phyloP scores from a whole-genome alignment of 2,329 filamentous ascomycete species.

The Aspergillus chevalieri region DNA sequence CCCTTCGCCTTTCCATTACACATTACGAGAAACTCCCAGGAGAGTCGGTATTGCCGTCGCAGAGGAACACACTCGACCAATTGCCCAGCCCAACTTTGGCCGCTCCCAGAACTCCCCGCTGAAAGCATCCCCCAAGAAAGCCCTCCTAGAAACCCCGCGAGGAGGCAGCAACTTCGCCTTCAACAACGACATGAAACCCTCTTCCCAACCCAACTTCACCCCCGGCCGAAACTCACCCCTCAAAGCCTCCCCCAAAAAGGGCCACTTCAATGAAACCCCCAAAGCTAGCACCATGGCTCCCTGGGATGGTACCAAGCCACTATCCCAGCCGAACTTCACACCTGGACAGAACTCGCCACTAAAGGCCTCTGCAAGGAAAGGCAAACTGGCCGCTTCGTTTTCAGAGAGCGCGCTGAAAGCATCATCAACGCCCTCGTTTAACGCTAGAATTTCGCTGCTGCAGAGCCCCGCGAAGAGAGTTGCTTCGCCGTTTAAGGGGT shows the following conservation, averaged over 20 bases:
- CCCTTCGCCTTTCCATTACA: slow-evolving; percentile 39
- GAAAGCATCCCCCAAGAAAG: slow-evolving; percentile 41
- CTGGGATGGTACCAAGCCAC: slow-evolving; percentile 8
- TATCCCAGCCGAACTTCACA: slow-evolving; percentile 18
- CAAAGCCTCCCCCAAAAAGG: slow-evolving; percentile 18
- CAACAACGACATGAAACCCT: background rate
- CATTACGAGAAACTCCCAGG: slow-evolving; percentile 36
- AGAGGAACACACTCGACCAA: slow-evolving; percentile 14
- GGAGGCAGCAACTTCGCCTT: slow-evolving; percentile 9
- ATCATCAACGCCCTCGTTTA: slow-evolving; percentile 27
- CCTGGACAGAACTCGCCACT: slow-evolving; percentile 34
- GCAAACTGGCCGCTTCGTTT: slow-evolving; percentile 31
- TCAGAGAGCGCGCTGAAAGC: slow-evolving; percentile 28
- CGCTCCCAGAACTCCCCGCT: slow-evolving; percentile 33
- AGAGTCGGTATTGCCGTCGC: slow-evolving; percentile 23
- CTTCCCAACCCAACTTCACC: slow-evolving; percentile 15
- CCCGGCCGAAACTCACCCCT: slow-evolving; percentile 13
- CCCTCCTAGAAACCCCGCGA: slow-evolving; percentile 12
- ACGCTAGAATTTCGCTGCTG: slow-evolving; percentile 30
- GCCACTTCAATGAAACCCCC: slow-evolving; percentile 20
- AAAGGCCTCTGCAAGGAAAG: slow-evolving; percentile 35
- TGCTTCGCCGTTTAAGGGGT: slow-evolving; percentile 34
- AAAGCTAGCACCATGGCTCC: background rate
- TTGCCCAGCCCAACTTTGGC: slow-evolving; percentile 18
- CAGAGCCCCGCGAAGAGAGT: slow-evolving; percentile 41